These are phyloP conservation scores for Penicillium dipodomyicola DNA, from an alignment of 495 filamentous ascomycete species.

Conservation along the genomic window DNA sequence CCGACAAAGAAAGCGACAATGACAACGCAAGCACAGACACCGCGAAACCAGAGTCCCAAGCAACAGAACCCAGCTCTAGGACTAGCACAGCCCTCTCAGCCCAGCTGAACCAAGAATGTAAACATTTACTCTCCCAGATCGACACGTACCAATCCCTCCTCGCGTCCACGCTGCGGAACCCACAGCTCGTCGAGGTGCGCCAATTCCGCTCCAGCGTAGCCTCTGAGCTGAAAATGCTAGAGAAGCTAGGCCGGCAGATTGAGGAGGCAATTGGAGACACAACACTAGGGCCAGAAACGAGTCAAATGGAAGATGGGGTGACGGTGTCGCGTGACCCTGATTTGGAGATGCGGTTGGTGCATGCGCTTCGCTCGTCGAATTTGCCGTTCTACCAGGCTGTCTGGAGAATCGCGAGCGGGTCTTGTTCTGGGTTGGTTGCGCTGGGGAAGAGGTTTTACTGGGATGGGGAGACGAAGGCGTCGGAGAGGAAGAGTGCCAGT, in stretches of 20 bases:
- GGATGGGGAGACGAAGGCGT: slow-evolving; percentile 29
- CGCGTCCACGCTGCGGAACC: slow-evolving; percentile 43
- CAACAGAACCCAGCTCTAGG: slow-evolving; percentile 12
- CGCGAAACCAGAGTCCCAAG: neutral
- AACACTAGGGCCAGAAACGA: slow-evolving; percentile 1
- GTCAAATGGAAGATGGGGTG: slow-evolving; percentile 12
- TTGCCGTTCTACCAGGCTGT: slow-evolving; percentile 55
- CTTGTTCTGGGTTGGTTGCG: slow-evolving; percentile 48
- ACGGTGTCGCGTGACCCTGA: slow-evolving; percentile 14
- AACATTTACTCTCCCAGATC: slow-evolving; percentile 45
- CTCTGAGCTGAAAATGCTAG: slow-evolving; percentile 49
- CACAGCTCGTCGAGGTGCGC: slow-evolving; percentile 51
- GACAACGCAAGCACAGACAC: slow-evolving; percentile 2
- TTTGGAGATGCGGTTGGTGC: slow-evolving; percentile 30
- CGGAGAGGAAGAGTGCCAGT: slow-evolving; percentile 23
- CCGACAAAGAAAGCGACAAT: neutral
- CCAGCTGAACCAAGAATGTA: slow-evolving; percentile 42
- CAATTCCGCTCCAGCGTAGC: slow-evolving; percentile 48
- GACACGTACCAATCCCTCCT: slow-evolving; percentile 48
- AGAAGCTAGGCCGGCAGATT: slow-evolving; percentile 43
- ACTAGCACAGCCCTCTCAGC: slow-evolving; percentile 18
- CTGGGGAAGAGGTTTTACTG: slow-evolving; percentile 57
- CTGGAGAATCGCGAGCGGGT: slow-evolving; percentile 51
- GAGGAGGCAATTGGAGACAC: slow-evolving; percentile 7
- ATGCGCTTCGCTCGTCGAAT: slow-evolving; percentile 57